Base-by-base conservation (phyloP, 495 filamentous ascomycete genomes). In the Hyaloscypha hepaticicola region DNA sequence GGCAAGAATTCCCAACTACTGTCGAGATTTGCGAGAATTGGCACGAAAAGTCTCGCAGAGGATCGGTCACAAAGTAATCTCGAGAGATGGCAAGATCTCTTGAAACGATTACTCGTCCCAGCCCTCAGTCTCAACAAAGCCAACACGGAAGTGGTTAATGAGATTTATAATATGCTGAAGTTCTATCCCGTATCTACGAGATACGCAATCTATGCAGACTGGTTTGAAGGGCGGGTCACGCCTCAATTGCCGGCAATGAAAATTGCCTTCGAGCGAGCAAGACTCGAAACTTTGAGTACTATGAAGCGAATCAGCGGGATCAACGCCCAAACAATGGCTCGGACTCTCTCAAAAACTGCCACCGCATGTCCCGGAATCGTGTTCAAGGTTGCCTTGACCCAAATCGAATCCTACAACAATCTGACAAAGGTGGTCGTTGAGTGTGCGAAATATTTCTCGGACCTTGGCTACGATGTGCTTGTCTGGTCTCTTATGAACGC, bases 121-220 rank as follows among this genome's bases (percentile, higher is more conserved):
- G 84, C 91, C 0, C 81, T 98, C 52, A 95, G 91, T 73, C 81
- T 97, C 65, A 90, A 87, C 11, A 90, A 90, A 63, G 76, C 85
- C 45, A 98, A 98, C 69, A 86, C 90, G 6, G 88, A 89, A 19
- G 83, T 92, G 25, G 91, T 92, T 55, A 89, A 91, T 60, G 92
- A 94, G 59, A 83, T 97, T 2, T 98, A 89, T 76, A 83, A 87
- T 14, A 82, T 99, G 5, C 80, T 97, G 62, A 89, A 88, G 63
- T 77, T 83, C 66, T 97, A 91, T 70, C 85, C 93, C 3, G 85
- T 87, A n/a, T 76, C 84, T 1, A 83, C 85, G 3, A 85, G 96
- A 62, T 99, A 94, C 77, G 86, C 83, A 50, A 89, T 99, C 70
- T 99, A 99, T 72, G 85, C 92, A 1, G 93, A 97, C 72, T 97